Conservation (phyloP, 495 filamentous ascomycete genomes). For the Sphaerosporella brunnea region DNA sequence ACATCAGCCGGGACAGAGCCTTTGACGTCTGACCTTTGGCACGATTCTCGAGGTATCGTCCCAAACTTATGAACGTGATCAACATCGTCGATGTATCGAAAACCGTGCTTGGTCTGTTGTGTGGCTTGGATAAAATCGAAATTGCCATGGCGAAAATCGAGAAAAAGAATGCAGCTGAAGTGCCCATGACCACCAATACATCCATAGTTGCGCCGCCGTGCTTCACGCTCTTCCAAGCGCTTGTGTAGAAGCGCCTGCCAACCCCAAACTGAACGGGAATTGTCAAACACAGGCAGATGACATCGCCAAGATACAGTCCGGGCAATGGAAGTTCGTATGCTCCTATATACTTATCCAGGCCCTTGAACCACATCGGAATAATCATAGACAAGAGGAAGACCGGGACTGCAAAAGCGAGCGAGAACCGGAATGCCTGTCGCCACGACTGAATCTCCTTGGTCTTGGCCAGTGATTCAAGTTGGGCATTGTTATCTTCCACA, state of each 20-base stretch:
- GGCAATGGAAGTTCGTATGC: constrained; percentile 40
- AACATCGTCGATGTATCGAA: constrained; percentile 99
- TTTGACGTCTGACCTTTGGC: constrained; percentile 95
- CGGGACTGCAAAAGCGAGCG: constrained; percentile 64
- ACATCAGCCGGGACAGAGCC: constrained; percentile 89
- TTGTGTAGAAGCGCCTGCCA: constrained; percentile 77
- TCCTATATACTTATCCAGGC: constrained; percentile 29
- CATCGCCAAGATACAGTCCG: constrained; percentile 73
- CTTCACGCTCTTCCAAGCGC: constrained; percentile 74
- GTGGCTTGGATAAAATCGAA: constrained; percentile 49
- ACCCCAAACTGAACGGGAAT: constrained; percentile 94
- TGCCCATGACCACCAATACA: constrained; percentile 83
- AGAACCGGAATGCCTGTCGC: constrained; percentile 58
- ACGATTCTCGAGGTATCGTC: constrained; percentile 81
- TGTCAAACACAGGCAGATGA: constrained; percentile 66
- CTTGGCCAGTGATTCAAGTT: constrained; percentile 87
- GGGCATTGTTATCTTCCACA: constrained; percentile 87
- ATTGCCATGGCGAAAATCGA: constrained; percentile 77
- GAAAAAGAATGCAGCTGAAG: constrained; percentile 96
- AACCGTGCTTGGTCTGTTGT: constrained; percentile 63
- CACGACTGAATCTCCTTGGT: constrained; percentile 92
- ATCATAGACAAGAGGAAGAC: constrained; percentile 90
- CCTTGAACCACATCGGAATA: constrained; percentile 57
- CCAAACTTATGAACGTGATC: constrained; percentile 86
- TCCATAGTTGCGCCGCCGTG: constrained; percentile 95